These are phyloP conservation scores for Stipa capillata DNA, from an alignment of 176 grass and related monocot species.

Conservation along the genomic window DNA sequence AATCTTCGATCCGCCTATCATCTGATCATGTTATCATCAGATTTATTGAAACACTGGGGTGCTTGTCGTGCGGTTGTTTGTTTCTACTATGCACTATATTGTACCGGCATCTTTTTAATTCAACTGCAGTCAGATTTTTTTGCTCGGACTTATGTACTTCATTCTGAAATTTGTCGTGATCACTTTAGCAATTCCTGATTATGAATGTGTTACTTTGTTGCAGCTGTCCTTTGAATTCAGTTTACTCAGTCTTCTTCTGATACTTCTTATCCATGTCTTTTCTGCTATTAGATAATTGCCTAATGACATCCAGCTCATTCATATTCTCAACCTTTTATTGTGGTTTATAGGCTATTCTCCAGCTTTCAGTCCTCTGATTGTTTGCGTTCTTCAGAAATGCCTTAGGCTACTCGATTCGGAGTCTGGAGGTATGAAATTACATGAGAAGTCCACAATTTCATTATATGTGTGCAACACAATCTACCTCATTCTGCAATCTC, in stretches of 20 bases:
- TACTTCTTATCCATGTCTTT: not conserved
- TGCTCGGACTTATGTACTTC: not conserved
- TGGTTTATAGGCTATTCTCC: slow-evolving; percentile 51
- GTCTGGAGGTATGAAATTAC: slow-evolving; percentile 61
- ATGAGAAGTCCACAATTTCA: slow-evolving; percentile 70
- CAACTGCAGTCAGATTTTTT: not conserved
- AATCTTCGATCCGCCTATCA: not conserved
- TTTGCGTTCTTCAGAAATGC: slow-evolving; percentile 82
- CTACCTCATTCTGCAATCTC: slow-evolving; percentile 82
- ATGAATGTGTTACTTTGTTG: not conserved
- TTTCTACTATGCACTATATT: not conserved
- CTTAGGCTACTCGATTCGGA: slow-evolving; percentile 79
- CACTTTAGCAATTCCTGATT: not conserved
- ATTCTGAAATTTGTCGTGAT: not conserved
- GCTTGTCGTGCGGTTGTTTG: not conserved
- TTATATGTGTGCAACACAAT: slow-evolving; percentile 84
- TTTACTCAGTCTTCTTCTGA: not conserved
- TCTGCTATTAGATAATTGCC: slow-evolving; percentile 6
- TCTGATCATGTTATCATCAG: slow-evolving; percentile 10
- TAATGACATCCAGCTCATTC: not conserved
- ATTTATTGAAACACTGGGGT: not conserved
- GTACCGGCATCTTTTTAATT: not conserved
- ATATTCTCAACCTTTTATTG: slow-evolving; percentile 13
- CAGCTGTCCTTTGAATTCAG: slow-evolving; percentile 9
- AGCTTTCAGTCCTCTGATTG: slow-evolving; percentile 71